Percentiles rank a stretch among this genome's conserved stretches.
These are phyloP conservation scores for Phaeosphaeriaceae sp. DNA, from an alignment of 2,329 filamentous ascomycete genomes.

Conservation along the genomic window DNA sequence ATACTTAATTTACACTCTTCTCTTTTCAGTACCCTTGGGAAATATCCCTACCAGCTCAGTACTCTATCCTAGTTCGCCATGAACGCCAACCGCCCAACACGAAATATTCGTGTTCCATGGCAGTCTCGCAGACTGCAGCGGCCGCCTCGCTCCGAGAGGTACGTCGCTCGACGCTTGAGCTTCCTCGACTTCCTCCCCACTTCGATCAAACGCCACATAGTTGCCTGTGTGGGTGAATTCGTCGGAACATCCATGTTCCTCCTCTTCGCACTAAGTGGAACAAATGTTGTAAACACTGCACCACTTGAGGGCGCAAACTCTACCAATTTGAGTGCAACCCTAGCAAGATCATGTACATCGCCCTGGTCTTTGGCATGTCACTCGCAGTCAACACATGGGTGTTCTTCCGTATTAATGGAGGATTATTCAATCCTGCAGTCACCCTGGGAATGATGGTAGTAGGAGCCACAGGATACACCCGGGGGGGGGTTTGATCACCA, in stretches of 20 bases:
- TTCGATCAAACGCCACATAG: constrained; percentile 9
- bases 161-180: constrained; percentile 6
- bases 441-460: constrained; percentile 31
- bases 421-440: constrained; percentile 7
- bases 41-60: too few species aligned
- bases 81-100: constrained; percentile 16
- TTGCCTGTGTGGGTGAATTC: constrained; percentile 47
- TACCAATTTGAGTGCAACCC: constrained; percentile 22
- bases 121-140: constrained; percentile 6
- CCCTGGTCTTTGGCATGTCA: constrained; percentile 39
- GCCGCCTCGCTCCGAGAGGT: constrained; percentile 3
- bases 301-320: constrained; percentile 14
- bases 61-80: too few species aligned
- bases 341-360: constrained; percentile 36
- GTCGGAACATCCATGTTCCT: constrained; percentile 54
- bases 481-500: constrained; percentile 50
- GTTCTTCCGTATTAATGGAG: constrained; percentile 8
- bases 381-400: constrained; percentile 7
- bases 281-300: constrained; percentile 40
- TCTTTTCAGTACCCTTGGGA: too few species aligned
- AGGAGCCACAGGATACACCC: constrained; percentile 52
- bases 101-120: constrained; percentile 12
- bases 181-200: constrained; percentile 12
- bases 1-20: too few species aligned
- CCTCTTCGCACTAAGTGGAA: constrained; percentile 30